Base-by-base conservation (phyloP, 768 basidiomycete species). In the Holtermannia corniformis region DNA sequence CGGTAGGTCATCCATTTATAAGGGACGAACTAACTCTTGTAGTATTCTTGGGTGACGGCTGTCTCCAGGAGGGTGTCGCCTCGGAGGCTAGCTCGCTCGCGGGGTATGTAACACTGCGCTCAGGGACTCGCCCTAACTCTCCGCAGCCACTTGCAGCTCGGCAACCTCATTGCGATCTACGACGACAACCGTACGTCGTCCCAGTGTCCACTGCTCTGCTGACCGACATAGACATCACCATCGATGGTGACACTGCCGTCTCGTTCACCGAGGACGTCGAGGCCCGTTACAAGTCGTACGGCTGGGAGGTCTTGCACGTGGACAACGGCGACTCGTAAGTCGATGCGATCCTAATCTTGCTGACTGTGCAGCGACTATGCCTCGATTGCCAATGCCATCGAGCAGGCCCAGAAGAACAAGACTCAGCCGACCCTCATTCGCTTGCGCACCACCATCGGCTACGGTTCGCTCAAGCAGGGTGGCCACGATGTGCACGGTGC, bases 161-260 rank as follows among this genome's bases (percentile, higher is more conserved):
- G 87, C 51, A 95, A 92, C 75, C 78, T 96, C 64, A 84, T 96
- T 65, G 87, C 86, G 53, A 78, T 95, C 67, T 95, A 92, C 74
- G 92, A 96, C 67, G 90, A 95, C 75, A 95, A 96, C 76, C 86
- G 87, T 89, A 73, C 66, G 85, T 75, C 20, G 3, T 46, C 28
- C 7, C 16, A n/a, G 13, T 16, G 24, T 52, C 11, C 11, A 10
- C 28, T 28, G 4, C 55, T n/a, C n/a, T n/a, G n/a, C n/a, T n/a
- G n/a, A n/a, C n/a, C n/a, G n/a, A n/a, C n/a, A n/a, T n/a, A 90
- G 87, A 90, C 73, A 96, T 96, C 72, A 88, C 92, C 58, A 95
- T 96, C 64, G 92, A 96, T 70, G 92, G 92, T 58, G 82, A 89
- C 74, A 96, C 91, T 59, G 81, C 81, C 52, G 79, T 84, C 52